Percentiles rank a stretch among this genome's conserved stretches.
These are phyloP conservation scores for Letharia lupina DNA, from an alignment of 495 filamentous ascomycete genomes.

Conservation along the genomic window DNA sequence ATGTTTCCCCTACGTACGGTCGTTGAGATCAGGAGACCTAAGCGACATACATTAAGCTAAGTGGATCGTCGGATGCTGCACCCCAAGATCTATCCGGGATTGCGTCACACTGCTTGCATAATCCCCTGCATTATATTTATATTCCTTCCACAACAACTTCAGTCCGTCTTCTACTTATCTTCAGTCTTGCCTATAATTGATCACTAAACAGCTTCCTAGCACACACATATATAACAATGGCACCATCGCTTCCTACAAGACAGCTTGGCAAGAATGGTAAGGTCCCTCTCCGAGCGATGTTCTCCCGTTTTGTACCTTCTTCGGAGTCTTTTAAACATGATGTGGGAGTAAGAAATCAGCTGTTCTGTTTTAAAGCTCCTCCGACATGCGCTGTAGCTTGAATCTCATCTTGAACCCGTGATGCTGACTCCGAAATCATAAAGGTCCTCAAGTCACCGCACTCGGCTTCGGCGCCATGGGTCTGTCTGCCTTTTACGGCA, in stretches of 20 bases:
- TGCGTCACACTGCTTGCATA: neutral
- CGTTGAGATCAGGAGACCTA: too few relatives aligned
- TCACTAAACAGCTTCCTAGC: neutral
- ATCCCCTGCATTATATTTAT: neutral
- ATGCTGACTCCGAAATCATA: constrained; percentile 16
- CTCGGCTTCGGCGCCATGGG: constrained; percentile 54
- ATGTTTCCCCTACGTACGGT: too few relatives aligned
- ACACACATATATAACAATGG: neutral
- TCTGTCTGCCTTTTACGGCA: constrained; percentile 40
- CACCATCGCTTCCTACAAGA: constrained; percentile 33
- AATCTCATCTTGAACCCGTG: neutral
- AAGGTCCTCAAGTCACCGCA: constrained; percentile 47
- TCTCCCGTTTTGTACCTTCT: neutral
- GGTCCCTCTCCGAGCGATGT: neutral
- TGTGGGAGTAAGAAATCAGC: neutral
- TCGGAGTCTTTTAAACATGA: neutral
- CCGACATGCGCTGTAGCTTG: too few relatives aligned
- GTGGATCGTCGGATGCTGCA: too few relatives aligned
- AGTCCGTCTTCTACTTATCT: too few relatives aligned
- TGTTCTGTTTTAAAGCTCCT: neutral
- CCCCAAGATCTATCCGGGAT: too few relatives aligned
- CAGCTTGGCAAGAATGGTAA: constrained; percentile 33
- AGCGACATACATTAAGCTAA: too few relatives aligned
- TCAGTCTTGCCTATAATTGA: neutral
- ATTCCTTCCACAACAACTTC: neutral